Base-by-base conservation (phyloP, 208 protist species). In the Phytomonas serpens region DNA sequence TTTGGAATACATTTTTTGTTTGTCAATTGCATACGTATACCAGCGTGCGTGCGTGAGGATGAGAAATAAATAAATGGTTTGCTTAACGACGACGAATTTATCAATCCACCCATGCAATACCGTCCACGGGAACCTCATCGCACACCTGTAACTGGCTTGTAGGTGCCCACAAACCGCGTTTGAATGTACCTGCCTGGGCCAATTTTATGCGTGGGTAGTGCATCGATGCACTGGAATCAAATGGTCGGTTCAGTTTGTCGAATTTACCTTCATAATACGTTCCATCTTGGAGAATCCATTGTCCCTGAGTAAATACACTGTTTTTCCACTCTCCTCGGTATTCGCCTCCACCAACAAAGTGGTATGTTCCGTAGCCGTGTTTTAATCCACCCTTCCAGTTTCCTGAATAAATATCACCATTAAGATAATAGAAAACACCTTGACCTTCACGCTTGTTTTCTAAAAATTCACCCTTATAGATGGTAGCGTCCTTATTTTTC, bases 401-500 rank as follows among this genome's bases (percentile, higher is more conserved):
- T 7, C 93, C 93, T 13, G 86, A 93, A 72, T 90, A 97, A 27
- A 94, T 86, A 66, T 97, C 93, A 31, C 93, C 93, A 72, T 97
- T 97, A 31, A 94, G 65, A 81, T 93, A 97, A 76, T 94, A 97
- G 57, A 93, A 94, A 47, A 95, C 90, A n/a, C 92, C 92, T 47
- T 95, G 83, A 6, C 92, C 92, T 19, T 97, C 78, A 3, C 92
- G 84, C 68, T 93, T 95, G 76, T 94, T 94, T 52, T 94, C 87
- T 14, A 91, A 64, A 70, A 94, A 95, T 31, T 97, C 92, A n/a
- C 92, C 92, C 71, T 94, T 93, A 82, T 97, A 97, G 23, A 97
- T 40, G 13, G 92, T 92, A 13, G 81, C 87, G 61, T 97, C 92
- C 66, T 95, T 95, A 79, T 93, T 92, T 63, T 95, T 97, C 89